phyloP scores from a whole-genome alignment of 108 stramenopile genomes.

The Aureococcus anophagefferens region DNA sequence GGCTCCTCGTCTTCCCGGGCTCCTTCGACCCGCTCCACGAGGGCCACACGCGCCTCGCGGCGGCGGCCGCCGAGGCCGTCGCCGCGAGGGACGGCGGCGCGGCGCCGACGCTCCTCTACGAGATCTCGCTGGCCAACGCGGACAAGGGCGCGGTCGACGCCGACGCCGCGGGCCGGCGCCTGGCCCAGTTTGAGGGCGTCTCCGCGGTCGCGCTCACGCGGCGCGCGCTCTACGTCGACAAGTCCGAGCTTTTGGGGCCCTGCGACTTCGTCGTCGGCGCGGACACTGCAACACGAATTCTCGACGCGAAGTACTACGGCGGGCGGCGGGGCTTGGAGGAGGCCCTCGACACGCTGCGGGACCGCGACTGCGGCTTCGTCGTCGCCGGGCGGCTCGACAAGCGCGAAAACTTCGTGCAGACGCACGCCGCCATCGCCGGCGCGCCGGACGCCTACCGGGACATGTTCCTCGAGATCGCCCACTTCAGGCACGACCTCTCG shows the following conservation, averaged over 20 bases:
- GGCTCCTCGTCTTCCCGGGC: constrained; percentile 61
- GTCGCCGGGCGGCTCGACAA: constrained; percentile 14
- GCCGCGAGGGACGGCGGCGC: background rate
- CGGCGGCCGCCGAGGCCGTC: background rate
- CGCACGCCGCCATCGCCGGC: too few species aligned
- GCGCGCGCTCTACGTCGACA: constrained; percentile 4
- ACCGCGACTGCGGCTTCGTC: constrained; percentile 7
- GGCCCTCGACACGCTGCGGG: constrained; percentile 3
- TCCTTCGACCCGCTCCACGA: constrained; percentile 78
- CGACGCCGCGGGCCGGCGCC: constrained; percentile 36
- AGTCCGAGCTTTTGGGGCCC: constrained; percentile 4
- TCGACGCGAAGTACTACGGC: constrained; percentile 77
- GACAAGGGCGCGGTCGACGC: constrained; percentile 69
- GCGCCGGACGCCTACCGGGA: too few species aligned
- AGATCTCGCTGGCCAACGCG: constrained; percentile 65
- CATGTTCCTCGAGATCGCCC: too few species aligned
- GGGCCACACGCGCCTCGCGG: constrained; percentile 62
- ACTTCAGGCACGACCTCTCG: too few species aligned
- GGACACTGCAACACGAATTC: constrained; percentile 70
- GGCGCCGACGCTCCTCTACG: constrained; percentile 47
- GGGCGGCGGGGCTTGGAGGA: background rate
- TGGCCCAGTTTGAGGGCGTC: constrained; percentile 38
- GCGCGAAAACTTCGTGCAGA: too few species aligned
- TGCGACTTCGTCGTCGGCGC: constrained; percentile 64
- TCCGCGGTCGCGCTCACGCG: constrained; percentile 9